A percentile compares a stretch with the other conserved stretches of the same genome.
Conservation (phyloP, 805 yeast genomes). For the Cyberlindnera maritima region DNA sequence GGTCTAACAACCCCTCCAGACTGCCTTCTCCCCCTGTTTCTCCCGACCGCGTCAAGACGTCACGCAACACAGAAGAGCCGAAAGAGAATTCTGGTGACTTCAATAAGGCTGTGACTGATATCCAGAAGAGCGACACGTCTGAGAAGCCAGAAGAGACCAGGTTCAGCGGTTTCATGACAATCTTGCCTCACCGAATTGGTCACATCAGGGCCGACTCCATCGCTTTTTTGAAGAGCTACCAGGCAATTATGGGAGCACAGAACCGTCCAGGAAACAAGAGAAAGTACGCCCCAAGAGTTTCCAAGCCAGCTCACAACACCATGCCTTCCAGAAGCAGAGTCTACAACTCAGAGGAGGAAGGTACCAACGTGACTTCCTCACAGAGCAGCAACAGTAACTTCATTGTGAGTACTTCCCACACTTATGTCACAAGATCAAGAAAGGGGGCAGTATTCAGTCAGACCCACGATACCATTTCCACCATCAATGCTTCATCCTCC, state of each 20-base stretch:
- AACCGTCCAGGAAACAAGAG: neutral
- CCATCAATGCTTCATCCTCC: neutral
- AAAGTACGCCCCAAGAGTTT: neutral
- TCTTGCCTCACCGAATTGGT: slow-evolving; percentile 4
- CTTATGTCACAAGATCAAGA: slow-evolving; percentile 19
- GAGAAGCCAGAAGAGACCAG: neutral
- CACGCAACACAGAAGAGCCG: no score
- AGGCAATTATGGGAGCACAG: neutral
- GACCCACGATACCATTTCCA: neutral
- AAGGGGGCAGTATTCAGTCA: neutral
- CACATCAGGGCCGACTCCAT: neutral
- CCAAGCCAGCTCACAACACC: neutral
- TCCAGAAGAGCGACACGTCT: no score
- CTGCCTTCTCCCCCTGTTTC: slow-evolving; percentile 22
- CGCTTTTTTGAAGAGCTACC: slow-evolving; percentile 2
- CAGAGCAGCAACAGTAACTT: neutral
- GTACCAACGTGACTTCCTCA: neutral
- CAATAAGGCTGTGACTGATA: no score
- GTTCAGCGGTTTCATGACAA: neutral
- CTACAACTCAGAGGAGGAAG: slow-evolving; percentile 12
- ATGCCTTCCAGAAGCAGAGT: neutral
- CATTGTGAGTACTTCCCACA: neutral
- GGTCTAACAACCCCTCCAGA: neutral
- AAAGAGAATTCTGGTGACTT: no score
- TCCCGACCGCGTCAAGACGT: slow-evolving; percentile 10